Evolutionary conservation across 495 filamentous ascomycete genomes (phyloP), one percentile per base, ranked within the genome.

Genomic region (Penicillium manginii): DNA sequence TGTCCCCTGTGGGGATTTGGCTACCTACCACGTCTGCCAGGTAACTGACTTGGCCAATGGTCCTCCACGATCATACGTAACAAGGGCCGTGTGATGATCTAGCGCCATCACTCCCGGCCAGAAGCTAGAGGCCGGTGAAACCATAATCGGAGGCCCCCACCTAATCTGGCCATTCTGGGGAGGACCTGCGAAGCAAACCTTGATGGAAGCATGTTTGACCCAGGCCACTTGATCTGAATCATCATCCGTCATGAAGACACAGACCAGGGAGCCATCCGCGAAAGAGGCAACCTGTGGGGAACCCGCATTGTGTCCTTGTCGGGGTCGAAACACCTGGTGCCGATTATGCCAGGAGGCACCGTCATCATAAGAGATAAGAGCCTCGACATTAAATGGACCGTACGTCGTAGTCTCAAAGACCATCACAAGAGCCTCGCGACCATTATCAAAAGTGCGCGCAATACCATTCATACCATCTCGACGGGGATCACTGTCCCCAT

Each of bases 401-500:
- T 72, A 70, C 9, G 78, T 61, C 1, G 73, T 79, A 5, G 82
- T 85, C 69, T 88, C 86, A 59, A 88, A 83, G 6, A 86, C 77
- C 67, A 85, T 80, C 17, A 87, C 75, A 2, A 84, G 73, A 8
- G 75, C 79, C 51, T 73, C 69, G 2, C 74, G 74, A 1, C 75
- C 74, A 26, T 77, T 76, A 43, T 79, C 76, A 18, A 57, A 51
- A 0, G 70, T 78, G 15, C 61, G 60, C 0, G 83, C 77, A 26
- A 87, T 80, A 0, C 84, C 83, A 12, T 81, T 81, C 84, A 87
- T 88, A 4, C 85, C 85, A 62, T 88, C 83, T n/a, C 79, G 82
- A 32, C 71, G 66, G 17, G 63, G 69, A 66, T 77, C 66, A 2
- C 72, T 65, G 7, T 62, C 62, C 1, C 84, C 84, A 6, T 83